phyloP scores from a whole-genome alignment of 345 rosid genomes.

The Syzygium aqueum region DNA sequence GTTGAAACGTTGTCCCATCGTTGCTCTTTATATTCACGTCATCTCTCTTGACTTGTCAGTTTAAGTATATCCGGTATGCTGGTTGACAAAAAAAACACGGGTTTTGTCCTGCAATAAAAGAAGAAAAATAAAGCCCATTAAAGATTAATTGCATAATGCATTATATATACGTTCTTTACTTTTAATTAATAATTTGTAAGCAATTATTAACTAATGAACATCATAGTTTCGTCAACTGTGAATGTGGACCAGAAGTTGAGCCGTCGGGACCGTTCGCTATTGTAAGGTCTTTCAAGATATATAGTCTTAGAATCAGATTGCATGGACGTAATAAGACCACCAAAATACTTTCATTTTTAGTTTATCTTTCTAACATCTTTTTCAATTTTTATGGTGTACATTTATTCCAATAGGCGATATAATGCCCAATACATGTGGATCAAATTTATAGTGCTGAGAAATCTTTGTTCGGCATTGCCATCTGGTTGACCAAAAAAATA shows the following conservation, averaged over 20 bases:
- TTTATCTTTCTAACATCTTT: not conserved
- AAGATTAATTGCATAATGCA: not conserved
- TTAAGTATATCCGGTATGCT: not conserved
- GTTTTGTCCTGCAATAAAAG: not conserved
- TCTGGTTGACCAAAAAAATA: not conserved
- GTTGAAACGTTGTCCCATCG: too few relatives aligned
- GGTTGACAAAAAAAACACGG: not conserved
- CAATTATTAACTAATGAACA: not conserved
- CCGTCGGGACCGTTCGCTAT: not conserved
- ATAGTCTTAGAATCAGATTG: not conserved
- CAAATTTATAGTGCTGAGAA: not conserved
- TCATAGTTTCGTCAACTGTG: not conserved
- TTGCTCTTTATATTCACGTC: not conserved
- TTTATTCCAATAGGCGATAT: not conserved
- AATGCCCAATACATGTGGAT: not conserved
- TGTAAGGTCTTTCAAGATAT: not conserved
- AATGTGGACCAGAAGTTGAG: not conserved
- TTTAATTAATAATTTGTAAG: not conserved
- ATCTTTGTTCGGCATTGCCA: not conserved
- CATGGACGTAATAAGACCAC: not conserved
- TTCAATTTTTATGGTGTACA: not conserved
- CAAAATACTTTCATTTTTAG: not conserved
- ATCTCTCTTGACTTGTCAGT: not conserved
- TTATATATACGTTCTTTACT: not conserved
- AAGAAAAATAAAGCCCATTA: not conserved